These are phyloP conservation scores for Aegilops longissima DNA, from an alignment of 176 grass and related monocot species.

Conservation along the genomic window DNA sequence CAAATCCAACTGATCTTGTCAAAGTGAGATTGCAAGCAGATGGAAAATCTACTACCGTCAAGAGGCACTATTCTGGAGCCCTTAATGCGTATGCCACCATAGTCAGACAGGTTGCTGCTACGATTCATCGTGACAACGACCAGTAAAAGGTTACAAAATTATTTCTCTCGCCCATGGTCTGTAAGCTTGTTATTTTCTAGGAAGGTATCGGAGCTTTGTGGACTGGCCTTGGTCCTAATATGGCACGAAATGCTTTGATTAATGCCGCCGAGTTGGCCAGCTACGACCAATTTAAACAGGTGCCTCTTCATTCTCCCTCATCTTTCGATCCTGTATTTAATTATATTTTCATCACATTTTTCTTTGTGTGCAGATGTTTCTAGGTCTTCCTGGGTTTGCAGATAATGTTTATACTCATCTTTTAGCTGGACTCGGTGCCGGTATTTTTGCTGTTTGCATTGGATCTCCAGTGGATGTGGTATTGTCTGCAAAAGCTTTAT, in stretches of 20 bases:
- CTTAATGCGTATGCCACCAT: slow-evolving; percentile 89
- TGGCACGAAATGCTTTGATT: slow-evolving; percentile 93
- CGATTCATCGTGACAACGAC: not conserved
- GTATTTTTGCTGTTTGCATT: slow-evolving; percentile 88
- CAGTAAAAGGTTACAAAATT: slow-evolving; percentile 22
- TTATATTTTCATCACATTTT: slow-evolving; percentile 42
- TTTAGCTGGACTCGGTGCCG: slow-evolving; percentile 90
- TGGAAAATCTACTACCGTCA: slow-evolving; percentile 68
- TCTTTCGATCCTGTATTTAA: slow-evolving; percentile 14
- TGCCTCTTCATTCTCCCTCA: slow-evolving; percentile 6
- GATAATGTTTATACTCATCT: slow-evolving; percentile 93
- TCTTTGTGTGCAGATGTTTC: slow-evolving; percentile 64
- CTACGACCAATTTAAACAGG: slow-evolving; percentile 94
- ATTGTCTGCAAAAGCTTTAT: slow-evolving; percentile 33
- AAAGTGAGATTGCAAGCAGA: slow-evolving; percentile 94
- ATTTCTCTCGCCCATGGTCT: not conserved
- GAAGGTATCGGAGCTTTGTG: slow-evolving; percentile 88
- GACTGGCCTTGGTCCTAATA: slow-evolving; percentile 90
- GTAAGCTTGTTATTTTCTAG: slow-evolving; percentile 42
- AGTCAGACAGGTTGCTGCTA: slow-evolving; percentile 62
- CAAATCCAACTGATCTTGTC: slow-evolving; percentile 94
- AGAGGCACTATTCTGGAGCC: slow-evolving; percentile 93
- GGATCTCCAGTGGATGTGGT: slow-evolving; percentile 96
- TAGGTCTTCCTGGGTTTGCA: slow-evolving; percentile 87
- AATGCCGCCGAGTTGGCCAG: slow-evolving; percentile 90